Conservation (phyloP, 768 basidiomycete genomes). For the Boletus coccyginus region DNA sequence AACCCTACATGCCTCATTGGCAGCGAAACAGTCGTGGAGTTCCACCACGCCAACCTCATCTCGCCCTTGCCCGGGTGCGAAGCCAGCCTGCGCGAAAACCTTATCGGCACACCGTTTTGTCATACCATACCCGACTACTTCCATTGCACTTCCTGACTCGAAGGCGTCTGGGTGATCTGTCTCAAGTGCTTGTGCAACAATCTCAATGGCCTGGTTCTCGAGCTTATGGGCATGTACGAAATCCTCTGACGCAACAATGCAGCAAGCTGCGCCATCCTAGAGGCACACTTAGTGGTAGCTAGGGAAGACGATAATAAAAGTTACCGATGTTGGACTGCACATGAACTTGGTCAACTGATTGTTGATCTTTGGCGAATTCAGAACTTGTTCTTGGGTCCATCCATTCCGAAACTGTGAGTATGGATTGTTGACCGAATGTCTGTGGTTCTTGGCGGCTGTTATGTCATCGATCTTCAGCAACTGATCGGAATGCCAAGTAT, state of each 20-base stretch:
- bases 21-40: conserved; percentile 83
- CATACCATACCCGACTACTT: conserved; percentile 81
- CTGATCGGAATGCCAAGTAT: not conserved
- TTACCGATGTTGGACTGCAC: conserved; percentile 82
- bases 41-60: conserved; percentile 83
- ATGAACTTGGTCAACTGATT: conserved; percentile 78
- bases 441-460: conserved; percentile 79
- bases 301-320: conserved; percentile 7
- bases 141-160: conserved; percentile 69
- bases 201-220: conserved; percentile 86
- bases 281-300: not conserved
- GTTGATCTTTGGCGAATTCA: conserved; percentile 64
- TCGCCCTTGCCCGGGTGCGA: conserved; percentile 56
- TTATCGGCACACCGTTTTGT: conserved; percentile 63
- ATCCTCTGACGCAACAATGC: conserved; percentile 73
- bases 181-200: conserved; percentile 60
- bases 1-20: conserved; percentile 59
- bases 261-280: conserved; percentile 74
- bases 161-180: conserved; percentile 69
- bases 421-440: conserved; percentile 77
- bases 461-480: conserved; percentile 4
- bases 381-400: conserved; percentile 70
- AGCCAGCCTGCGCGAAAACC: conserved; percentile 70
- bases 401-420: conserved; percentile 84
- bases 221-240: conserved; percentile 71